These are phyloP conservation scores for Sungouiella blattae DNA, from an alignment of 805 yeast species.

Conservation along the genomic window DNA sequence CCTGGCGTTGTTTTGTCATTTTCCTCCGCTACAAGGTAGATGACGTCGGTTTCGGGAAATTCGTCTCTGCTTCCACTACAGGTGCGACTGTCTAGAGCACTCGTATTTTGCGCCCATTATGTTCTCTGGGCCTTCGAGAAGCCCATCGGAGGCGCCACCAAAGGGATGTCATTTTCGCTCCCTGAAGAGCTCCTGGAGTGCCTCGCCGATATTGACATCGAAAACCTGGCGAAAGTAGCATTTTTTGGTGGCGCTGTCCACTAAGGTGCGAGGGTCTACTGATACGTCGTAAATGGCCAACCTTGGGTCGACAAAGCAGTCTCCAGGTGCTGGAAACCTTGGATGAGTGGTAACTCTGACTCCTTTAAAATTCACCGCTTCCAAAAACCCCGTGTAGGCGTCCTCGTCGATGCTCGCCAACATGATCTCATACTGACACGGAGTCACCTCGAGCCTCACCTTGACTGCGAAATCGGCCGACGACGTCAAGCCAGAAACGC, in stretches of 20 bases:
- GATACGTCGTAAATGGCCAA: slow-evolving; percentile 7
- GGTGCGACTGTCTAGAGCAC: too few species aligned
- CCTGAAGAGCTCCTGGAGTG: not conserved
- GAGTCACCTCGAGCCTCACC: slow-evolving; percentile 4
- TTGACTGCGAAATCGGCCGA: slow-evolving; percentile 1
- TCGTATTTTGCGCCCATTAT: too few species aligned
- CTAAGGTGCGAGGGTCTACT: not conserved
- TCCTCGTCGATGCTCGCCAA: slow-evolving; percentile 1
- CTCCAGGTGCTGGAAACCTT: slow-evolving; percentile 1
- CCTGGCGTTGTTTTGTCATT: too few species aligned
- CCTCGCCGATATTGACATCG: not conserved
- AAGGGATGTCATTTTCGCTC: too few species aligned
- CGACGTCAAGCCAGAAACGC: slow-evolving; percentile 6
- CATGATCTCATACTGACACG: slow-evolving; percentile 10
- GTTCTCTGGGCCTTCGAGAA: too few species aligned
- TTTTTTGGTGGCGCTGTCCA: not conserved
- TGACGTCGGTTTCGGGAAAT: too few species aligned
- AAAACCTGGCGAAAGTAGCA: slow-evolving; percentile 8
- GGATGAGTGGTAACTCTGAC: too few species aligned
- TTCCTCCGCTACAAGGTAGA: too few species aligned
- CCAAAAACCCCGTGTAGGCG: slow-evolving; percentile 2
- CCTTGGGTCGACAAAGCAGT: slow-evolving; percentile 5
- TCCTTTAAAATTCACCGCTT: not conserved
- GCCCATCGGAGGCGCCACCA: too few species aligned
- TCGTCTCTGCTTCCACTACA: too few species aligned